Evolutionary conservation across 129 eudicot genomes (phyloP).

Genomic region (Flaveria trinervia): DNA sequence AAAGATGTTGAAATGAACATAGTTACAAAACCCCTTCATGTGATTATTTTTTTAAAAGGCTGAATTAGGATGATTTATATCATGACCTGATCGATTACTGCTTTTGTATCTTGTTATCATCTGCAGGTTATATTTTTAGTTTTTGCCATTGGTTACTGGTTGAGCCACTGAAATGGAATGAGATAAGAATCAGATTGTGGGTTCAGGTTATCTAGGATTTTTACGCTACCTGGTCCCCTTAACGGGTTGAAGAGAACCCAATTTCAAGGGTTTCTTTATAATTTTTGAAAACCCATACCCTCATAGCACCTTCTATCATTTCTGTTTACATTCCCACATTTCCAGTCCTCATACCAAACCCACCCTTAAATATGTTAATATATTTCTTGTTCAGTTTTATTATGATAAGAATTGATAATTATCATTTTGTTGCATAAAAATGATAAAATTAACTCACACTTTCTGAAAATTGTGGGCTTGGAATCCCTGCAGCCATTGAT

Average conservation of each 20-base stretch:
- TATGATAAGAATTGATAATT: constrained; percentile 33
- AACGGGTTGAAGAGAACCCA: neutral
- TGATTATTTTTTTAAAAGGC: neutral
- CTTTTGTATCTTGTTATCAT: neutral
- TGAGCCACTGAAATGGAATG: too few relatives aligned
- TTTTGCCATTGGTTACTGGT: too few relatives aligned
- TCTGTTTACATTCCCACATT: neutral
- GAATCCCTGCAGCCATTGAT: constrained; percentile 85
- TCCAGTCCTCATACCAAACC: neutral
- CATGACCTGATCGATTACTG: neutral
- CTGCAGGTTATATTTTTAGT: neutral
- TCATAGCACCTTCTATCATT: neutral
- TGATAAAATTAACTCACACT: constrained; percentile 62
- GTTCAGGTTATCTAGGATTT: neutral
- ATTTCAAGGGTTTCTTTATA: too few relatives aligned
- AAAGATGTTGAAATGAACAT: neutral
- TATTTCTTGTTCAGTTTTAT: constrained; percentile 45
- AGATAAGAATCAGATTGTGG: neutral
- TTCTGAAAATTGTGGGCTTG: constrained; percentile 94
- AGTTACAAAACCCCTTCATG: neutral
- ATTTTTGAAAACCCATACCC: neutral
- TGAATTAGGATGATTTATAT: neutral
- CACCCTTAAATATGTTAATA: constrained; percentile 25
- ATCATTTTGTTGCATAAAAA: constrained; percentile 16
- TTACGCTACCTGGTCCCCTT: neutral